A percentile compares a stretch with the other conserved stretches of the same genome.
phyloP scores from a whole-genome alignment of 306 rosid genomes.

The Lathyrus oleraceus region DNA sequence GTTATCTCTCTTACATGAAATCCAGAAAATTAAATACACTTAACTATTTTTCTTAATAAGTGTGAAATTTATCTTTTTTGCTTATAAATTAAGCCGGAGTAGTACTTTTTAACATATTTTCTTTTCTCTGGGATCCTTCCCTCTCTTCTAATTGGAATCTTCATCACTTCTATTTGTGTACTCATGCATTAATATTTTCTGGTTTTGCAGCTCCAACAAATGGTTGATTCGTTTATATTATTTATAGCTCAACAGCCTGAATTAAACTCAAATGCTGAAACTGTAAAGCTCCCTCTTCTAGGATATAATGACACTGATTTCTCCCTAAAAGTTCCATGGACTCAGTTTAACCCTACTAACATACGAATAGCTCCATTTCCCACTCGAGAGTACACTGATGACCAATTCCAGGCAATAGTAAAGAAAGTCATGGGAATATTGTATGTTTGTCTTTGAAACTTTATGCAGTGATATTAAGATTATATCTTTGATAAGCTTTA shows the following conservation, averaged over 20 bases:
- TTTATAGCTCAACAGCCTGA: slow-evolving; percentile 71
- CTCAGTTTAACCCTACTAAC: slow-evolving; percentile 62
- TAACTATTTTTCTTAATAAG: too few relatives aligned
- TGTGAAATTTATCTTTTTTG: too few relatives aligned
- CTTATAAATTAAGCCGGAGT: too few relatives aligned
- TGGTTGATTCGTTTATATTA: slow-evolving; percentile 82
- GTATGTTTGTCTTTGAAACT: slow-evolving; percentile 53
- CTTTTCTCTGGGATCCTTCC: slow-evolving; percentile 18
- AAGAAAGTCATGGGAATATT: slow-evolving; percentile 89
- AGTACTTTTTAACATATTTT: slow-evolving; percentile 6
- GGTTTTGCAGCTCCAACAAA: slow-evolving; percentile 85
- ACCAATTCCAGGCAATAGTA: slow-evolving; percentile 89
- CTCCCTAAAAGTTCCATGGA: slow-evolving; percentile 53
- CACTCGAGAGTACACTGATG: slow-evolving; percentile 90
- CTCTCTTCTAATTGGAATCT: slow-evolving; percentile 20
- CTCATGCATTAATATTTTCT: slow-evolving; percentile 37
- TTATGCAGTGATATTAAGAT: slow-evolving; percentile 27
- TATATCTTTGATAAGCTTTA: slow-evolving; percentile 29
- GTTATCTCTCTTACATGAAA: too few relatives aligned
- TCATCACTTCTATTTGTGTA: slow-evolving; percentile 7
- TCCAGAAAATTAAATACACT: too few relatives aligned
- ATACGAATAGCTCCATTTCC: slow-evolving; percentile 91
- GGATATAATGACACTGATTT: slow-evolving; percentile 40
- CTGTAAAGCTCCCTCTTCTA: slow-evolving; percentile 42
- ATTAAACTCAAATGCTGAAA: slow-evolving; percentile 37